Conservation (phyloP, 495 filamentous ascomycete species). For the Aspergillus kassunensis region DNA sequence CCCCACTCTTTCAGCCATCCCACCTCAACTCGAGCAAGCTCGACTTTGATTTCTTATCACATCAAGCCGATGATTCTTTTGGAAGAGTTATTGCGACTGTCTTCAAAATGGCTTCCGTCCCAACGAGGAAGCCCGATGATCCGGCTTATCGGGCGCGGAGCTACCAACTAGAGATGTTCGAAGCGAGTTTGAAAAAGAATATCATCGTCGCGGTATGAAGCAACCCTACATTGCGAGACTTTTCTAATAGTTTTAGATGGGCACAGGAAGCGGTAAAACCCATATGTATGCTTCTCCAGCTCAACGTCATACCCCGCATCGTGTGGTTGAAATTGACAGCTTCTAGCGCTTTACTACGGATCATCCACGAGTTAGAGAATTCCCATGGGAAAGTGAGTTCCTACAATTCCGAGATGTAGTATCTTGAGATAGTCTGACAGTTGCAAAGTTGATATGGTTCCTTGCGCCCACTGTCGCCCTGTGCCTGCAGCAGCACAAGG, state of each 20-base stretch:
- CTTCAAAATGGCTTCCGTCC: conserved; percentile 2
- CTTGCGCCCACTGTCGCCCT: conserved; percentile 74
- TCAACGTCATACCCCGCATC: too few species aligned
- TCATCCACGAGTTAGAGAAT: conserved; percentile 68
- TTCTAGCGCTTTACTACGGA: conserved; percentile 68
- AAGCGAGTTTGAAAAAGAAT: conserved; percentile 72
- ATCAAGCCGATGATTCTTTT: too few species aligned
- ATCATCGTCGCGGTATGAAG: conserved; percentile 74
- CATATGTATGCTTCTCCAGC: conserved; percentile 60
- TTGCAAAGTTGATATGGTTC: conserved; percentile 91
- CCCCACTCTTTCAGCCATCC: too few species aligned
- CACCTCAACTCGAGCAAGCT: too few species aligned
- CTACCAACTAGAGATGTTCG: conserved; percentile 91
- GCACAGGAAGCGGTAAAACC: conserved; percentile 90
- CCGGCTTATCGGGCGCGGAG: conserved; percentile 48
- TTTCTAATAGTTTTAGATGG: conserved; percentile 60
- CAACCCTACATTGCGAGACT: not conserved
- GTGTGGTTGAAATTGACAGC: not conserved
- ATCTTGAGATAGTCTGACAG: too few species aligned
- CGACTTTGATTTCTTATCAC: too few species aligned
- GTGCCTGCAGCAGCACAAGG: conserved; percentile 65
- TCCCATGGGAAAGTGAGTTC: conserved; percentile 55
- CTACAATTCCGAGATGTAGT: too few species aligned
- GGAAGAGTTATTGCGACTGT: too few species aligned
- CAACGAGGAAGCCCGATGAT: conserved; percentile 5